Base-by-base conservation (phyloP, 192 early-diverging fungal genomes). In the Haplosporangium gracile region DNA sequence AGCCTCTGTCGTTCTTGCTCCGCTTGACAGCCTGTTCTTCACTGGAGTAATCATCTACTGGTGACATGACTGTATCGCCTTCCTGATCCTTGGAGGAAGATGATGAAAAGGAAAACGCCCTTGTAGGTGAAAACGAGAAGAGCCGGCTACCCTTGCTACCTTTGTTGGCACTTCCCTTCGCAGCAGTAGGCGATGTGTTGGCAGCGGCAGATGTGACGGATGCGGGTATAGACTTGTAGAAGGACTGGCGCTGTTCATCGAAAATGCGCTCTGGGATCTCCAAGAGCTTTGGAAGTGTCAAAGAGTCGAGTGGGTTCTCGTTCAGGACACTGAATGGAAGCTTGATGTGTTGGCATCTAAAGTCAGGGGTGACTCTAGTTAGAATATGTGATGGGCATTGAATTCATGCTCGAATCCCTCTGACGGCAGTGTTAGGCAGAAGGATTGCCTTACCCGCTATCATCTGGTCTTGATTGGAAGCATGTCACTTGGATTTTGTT, bases 401-500 rank as follows among this genome's bases (percentile, higher is more conserved):
- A 20, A 18, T 36, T 36, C 36, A 22, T 51, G 2, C 2, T 51
- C 49, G 49, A 22, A 51, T 51, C 49, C 20, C 34, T 63, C 16
- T 18, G 18, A 39, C 32, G 36, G n/a, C 22, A 5, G 5, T 7
- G 4, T 57, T 18, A 9, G 26, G 55, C 18, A 60, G 34, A 43
- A 42, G 32, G 0, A 0, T 36, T 40, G 39, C 68, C 76, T 78
- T 68, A 72, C 60, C 65, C 74, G 15, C 75, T 63, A 24, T 81
- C 78, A 20, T 79, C 49, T 22, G 68, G 70, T 4, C 63, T 78
- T n/a, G 79, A 77, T 53, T 91, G 90, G 57, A 91, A 91, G 47
- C 90, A 91, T 32, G 88, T 89, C 22, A 91, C 86, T 47, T 89
- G 89, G 26, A 89, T 80, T 49, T 83, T 86, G 51, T 90, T 85